Evolutionary conservation across 2,329 filamentous ascomycete genomes (phyloP), one percentile per base, ranked within the genome.

Genomic region (Chalara sp.): DNA sequence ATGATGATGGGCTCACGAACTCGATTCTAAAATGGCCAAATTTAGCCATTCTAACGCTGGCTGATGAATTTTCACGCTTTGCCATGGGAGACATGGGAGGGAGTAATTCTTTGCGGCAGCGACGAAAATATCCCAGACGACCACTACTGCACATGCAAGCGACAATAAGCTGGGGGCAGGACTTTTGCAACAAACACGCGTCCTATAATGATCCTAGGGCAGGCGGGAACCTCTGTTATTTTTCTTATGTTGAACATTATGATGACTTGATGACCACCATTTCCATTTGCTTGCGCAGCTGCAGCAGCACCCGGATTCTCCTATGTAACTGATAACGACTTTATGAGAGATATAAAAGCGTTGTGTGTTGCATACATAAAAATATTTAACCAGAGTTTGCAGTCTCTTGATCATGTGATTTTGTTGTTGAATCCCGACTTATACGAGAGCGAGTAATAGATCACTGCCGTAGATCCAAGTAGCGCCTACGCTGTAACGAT

Each of bases 1-100:
- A 67, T 65, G 63, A 71, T 65, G 65, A 71, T 55, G 59, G 66
- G 59, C 63, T 68, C 67, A 70, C 61, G 68, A 70, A 64, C 65
- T 66, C 62, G 62, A 63, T 65, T 66, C 45, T 47, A 44, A 57
- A 47, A 58, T 55, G 54, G 52, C 47, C 44, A 49, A 46, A 49
- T 55, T 21, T 49, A 44, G 44, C 37, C 46, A 47, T 54, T 58
- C 50, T 50, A 49, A 46, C 21, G 21, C 55, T 48, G 54, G 53
- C 50, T 59, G 48, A 58, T 44, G 56, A 58, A 48, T 21, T 21
- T 55, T 56, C 49, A 58, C 53, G 57, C 57, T 53, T 54, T 56
- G 57, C 53, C 52, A 54, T 21, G 21, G 21, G 21, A 21, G 21
- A 21, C 21, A 21, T 21, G 47, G 49, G 21, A 45, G 39, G 47